Conservation (phyloP, 108 stramenopile species). For the Conticribra weissflogii region DNA sequence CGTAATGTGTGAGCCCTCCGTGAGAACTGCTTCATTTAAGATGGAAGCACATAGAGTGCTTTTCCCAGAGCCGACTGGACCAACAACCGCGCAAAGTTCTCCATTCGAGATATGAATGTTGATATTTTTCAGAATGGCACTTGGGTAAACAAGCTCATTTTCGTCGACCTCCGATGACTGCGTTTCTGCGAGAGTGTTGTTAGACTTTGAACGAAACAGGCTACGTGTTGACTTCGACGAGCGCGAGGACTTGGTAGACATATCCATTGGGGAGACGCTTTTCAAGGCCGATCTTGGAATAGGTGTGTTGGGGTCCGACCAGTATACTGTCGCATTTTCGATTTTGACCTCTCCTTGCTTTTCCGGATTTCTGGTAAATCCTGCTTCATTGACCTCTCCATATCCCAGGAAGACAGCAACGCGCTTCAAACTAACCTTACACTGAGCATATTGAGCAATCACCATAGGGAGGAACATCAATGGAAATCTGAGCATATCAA, state of each 20-base stretch:
- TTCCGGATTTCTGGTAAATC: conserved; percentile 48
- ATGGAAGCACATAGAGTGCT: conserved; percentile 71
- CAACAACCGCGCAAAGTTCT: conserved; percentile 84
- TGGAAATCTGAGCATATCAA: conserved; percentile 76
- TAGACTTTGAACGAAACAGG: background rate
- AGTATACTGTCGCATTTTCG: conserved; percentile 67
- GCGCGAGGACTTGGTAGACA: conserved; percentile 12
- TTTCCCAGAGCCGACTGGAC: conserved; percentile 88
- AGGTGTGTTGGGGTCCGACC: conserved; percentile 65
- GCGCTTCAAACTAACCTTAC: conserved; percentile 67
- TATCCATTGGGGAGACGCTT: conserved; percentile 18
- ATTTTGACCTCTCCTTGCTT: conserved; percentile 53
- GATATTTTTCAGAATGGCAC: conserved; percentile 50
- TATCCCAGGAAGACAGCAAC: conserved; percentile 44
- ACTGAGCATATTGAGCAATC: conserved; percentile 68
- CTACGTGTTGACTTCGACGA: conserved; percentile 10
- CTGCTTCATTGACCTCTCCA: conserved; percentile 39
- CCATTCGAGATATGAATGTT: conserved; percentile 59
- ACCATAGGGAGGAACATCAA: conserved; percentile 74
- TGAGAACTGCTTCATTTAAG: conserved; percentile 77
- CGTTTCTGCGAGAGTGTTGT: background rate
- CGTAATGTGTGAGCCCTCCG: conserved; percentile 42
- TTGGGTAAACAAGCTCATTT: conserved; percentile 49
- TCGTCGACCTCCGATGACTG: conserved; percentile 10
- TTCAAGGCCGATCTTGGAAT: conserved; percentile 27